Base-by-base conservation (phyloP, 441 rosid species). In the Jatropha multifida region DNA sequence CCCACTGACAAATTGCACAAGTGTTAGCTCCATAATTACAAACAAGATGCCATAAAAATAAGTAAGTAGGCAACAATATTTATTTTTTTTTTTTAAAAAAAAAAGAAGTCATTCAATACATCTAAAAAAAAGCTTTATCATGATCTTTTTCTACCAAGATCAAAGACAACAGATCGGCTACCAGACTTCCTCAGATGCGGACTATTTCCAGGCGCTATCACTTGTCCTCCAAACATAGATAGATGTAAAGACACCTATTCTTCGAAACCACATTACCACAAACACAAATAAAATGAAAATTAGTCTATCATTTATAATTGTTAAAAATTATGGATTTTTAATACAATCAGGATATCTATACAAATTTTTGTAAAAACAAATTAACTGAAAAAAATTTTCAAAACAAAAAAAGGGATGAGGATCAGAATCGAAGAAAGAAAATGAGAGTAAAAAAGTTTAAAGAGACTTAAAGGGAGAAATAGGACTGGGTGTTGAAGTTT, bases 121-220 rank as follows among this genome's bases (percentile, higher is more conserved):
- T 26, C n/a, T 38, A 56, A 58, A 65, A 46, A 62, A 46, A 62
- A 58, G n/a, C 7, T 49, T 56, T n/a, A 68, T 27, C 14, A 41
- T 63, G 51, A 73, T 37, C 49, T 59, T 72, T 40, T 74, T 65
- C 59, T 88, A 93, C 98, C 99, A 74, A 85, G 82, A 89, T 91
- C 96, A 76, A 82, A 75, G 80, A 92, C 85, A 58, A 86, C 86
- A 37, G 83, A 77, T 79, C 94, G 86, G 87, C 96, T 89, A 83
- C 94, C 97, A 40, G 98, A 82, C 88, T 89, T 91, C 90, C 97
- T 90, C 79, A 91, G 81, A 82, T 91, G 97, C 27, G 94, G 92
- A 81, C 93, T 92, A 74, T 89, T 86, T 68, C 75, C 81, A 65
- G 93, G 81, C 70, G 84, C 81, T 65, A 85, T 71, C 69, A 75